These are phyloP conservation scores for Penicillium corylophilum DNA, from an alignment of 2,329 filamentous ascomycete species.

Conservation along the genomic window DNA sequence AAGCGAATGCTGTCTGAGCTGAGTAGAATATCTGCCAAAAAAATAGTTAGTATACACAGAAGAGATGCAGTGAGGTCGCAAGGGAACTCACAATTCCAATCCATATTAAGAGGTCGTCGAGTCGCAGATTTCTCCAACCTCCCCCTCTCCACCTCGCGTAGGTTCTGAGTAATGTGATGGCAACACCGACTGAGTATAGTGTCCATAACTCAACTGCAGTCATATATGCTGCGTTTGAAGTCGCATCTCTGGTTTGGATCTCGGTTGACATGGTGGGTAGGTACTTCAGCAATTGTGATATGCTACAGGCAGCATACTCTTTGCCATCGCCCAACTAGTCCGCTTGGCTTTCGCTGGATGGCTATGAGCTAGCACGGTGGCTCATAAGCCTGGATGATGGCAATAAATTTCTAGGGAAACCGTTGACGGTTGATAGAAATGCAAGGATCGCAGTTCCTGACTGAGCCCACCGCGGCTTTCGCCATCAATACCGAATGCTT, in stretches of 20 bases:
- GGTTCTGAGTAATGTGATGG: constrained; percentile 38
- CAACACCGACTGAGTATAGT: constrained; percentile 26
- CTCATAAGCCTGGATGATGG: too few species aligned
- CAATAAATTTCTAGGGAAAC: too few species aligned
- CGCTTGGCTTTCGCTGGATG: too few species aligned
- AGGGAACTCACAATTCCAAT: constrained; percentile 46
- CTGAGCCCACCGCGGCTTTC: too few species aligned
- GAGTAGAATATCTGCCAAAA: constrained; percentile 48
- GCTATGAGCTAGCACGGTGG: too few species aligned
- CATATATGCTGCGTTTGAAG: constrained; percentile 13
- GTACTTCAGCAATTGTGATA: neutral
- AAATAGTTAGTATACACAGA: constrained; percentile 12
- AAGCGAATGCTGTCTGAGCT: constrained; percentile 47
- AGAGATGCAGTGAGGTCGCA: neutral
- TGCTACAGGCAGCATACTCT: too few species aligned
- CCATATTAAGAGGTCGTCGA: constrained; percentile 56
- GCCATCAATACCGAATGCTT: too few species aligned
- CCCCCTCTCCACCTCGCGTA: constrained; percentile 29
- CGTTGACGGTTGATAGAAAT: too few species aligned
- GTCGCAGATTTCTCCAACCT: constrained; percentile 32
- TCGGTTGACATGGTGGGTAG: neutral
- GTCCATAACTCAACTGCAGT: constrained; percentile 25
- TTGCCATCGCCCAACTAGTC: neutral
- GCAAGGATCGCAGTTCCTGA: too few species aligned
- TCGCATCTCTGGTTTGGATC: constrained; percentile 13